These are phyloP conservation scores for Chlorencoelia australis DNA, from an alignment of 2,329 filamentous ascomycete species.

Conservation along the genomic window DNA sequence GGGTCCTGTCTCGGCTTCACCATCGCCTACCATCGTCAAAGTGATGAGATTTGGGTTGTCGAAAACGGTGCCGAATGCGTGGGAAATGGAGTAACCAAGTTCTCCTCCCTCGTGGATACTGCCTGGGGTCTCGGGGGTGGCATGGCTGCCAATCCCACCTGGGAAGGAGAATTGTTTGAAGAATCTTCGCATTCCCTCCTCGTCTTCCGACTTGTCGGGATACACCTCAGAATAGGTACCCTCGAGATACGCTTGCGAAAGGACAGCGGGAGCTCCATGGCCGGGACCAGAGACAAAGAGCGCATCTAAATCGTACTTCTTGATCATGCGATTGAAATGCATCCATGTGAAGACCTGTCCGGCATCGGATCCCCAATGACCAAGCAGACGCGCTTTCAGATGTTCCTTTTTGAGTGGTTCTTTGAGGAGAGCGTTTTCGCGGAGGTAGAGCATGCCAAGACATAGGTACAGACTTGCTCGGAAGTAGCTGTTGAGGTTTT, in stretches of 20 bases:
- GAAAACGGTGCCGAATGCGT: slow-evolving; percentile 68
- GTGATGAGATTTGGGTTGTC: slow-evolving; percentile 67
- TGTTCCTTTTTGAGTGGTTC: slow-evolving; percentile 58
- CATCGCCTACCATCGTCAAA: slow-evolving; percentile 69
- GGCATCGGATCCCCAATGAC: slow-evolving; percentile 73
- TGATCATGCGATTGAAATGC: slow-evolving; percentile 74
- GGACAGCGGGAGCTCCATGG: slow-evolving; percentile 65
- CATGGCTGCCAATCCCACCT: slow-evolving; percentile 67
- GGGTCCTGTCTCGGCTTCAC: slow-evolving; percentile 72
- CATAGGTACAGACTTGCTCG: slow-evolving; percentile 65
- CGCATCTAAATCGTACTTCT: slow-evolving; percentile 64
- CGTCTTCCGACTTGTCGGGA: slow-evolving; percentile 59
- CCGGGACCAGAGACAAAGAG: slow-evolving; percentile 69
- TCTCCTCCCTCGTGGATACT: slow-evolving; percentile 72
- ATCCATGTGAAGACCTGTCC: slow-evolving; percentile 75
- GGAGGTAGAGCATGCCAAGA: slow-evolving; percentile 72
- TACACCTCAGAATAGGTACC: slow-evolving; percentile 71
- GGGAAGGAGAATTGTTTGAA: slow-evolving; percentile 81
- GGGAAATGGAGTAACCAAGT: slow-evolving; percentile 71
- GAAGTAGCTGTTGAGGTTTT: slow-evolving; percentile 63
- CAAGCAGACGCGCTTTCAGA: slow-evolving; percentile 63
- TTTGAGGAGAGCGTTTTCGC: slow-evolving; percentile 60
- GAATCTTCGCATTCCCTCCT: slow-evolving; percentile 61
- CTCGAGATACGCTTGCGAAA: slow-evolving; percentile 69
- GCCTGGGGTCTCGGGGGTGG: slow-evolving; percentile 69